phyloP scores from a whole-genome alignment of 208 protist species.

The Trypanosoma conorhini region DNA sequence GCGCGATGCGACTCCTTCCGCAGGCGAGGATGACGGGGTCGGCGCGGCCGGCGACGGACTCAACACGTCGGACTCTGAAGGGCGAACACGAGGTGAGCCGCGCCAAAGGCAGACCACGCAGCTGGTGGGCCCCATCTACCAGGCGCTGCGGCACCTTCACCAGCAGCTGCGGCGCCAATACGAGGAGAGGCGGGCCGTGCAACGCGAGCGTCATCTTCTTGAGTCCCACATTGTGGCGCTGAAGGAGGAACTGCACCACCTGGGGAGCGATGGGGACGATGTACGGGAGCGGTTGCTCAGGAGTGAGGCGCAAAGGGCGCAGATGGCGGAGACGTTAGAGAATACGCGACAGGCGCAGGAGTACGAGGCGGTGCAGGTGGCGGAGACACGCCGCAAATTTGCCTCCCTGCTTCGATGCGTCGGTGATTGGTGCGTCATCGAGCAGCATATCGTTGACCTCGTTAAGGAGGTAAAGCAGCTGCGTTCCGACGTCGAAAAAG shows the following conservation, averaged over 20 bases:
- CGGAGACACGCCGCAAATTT: conserved; percentile 20
- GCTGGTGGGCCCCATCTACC: conserved; percentile 16
- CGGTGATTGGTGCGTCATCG: conserved; percentile 55
- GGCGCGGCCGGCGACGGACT: conserved; percentile 9
- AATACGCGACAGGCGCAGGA: conserved; percentile 1
- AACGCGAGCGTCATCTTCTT: conserved; percentile 17
- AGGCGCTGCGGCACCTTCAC: conserved; percentile 4
- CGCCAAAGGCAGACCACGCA: neutral
- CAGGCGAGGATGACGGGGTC: neutral
- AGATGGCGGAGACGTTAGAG: conserved; percentile 7
- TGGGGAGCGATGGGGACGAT: conserved; percentile 21
- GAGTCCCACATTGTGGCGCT: conserved; percentile 24
- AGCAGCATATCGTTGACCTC: conserved; percentile 21
- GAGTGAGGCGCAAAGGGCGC: conserved; percentile 31
- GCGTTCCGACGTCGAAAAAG: conserved; percentile 15
- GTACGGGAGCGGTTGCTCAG: conserved; percentile 15
- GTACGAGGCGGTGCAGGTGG: conserved; percentile 7
- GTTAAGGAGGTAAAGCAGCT: conserved; percentile 16
- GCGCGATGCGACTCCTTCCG: neutral
- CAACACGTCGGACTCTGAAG: conserved; percentile 15
- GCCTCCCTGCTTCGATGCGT: conserved; percentile 44
- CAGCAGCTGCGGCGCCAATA: conserved; percentile 22
- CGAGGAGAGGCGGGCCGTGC: conserved; percentile 10
- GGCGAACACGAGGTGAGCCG: neutral
- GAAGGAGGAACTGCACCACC: conserved; percentile 22